A percentile compares a stretch with the other conserved stretches of the same genome.
Conservation (phyloP, 1,284 basidiomycete species). For the Apiotrichum brassicae region DNA sequence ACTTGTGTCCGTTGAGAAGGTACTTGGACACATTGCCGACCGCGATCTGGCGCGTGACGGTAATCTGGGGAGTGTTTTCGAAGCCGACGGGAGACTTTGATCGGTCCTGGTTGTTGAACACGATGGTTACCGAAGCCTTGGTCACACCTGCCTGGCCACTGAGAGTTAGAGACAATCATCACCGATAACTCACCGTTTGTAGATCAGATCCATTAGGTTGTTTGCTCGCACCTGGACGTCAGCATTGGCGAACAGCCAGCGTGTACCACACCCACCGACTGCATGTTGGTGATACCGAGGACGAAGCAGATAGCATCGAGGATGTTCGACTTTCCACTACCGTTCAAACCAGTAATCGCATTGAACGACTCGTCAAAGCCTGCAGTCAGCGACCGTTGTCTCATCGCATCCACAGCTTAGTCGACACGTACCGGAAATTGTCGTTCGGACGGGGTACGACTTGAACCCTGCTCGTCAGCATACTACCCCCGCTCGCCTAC, state of each 20-base stretch:
- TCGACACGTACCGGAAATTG: conserved; percentile 57
- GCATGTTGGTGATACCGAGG: conserved; percentile 91
- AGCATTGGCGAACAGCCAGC: not conserved
- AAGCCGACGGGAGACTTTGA: conserved; percentile 79
- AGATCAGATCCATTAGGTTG: conserved; percentile 92
- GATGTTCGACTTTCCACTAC: conserved; percentile 88
- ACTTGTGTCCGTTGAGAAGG: conserved; percentile 92
- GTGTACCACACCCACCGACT: conserved; percentile 54
- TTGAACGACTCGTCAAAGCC: conserved; percentile 97
- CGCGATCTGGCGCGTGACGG: conserved; percentile 89
- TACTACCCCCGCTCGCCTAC: not conserved
- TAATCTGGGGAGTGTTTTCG: conserved; percentile 80
- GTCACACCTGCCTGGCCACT: conserved; percentile 95
- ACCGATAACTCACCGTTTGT: conserved; percentile 37
- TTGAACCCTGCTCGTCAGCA: conserved; percentile 67
- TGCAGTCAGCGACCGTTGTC: conserved; percentile 15
- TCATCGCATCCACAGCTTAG: not conserved
- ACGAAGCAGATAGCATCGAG: conserved; percentile 97
- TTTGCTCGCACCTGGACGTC: conserved; percentile 74
- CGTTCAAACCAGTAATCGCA: conserved; percentile 94
- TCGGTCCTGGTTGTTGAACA: conserved; percentile 97
- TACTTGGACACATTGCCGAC: conserved; percentile 95
- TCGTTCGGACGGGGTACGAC: conserved; percentile 91
- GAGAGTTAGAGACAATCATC: conserved; percentile 40
- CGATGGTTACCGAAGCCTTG: conserved; percentile 96